Evolutionary conservation across 352 stramenopile genomes (phyloP), one percentile per base, ranked within the genome.

Genomic region (Phytophthora lateralis): DNA sequence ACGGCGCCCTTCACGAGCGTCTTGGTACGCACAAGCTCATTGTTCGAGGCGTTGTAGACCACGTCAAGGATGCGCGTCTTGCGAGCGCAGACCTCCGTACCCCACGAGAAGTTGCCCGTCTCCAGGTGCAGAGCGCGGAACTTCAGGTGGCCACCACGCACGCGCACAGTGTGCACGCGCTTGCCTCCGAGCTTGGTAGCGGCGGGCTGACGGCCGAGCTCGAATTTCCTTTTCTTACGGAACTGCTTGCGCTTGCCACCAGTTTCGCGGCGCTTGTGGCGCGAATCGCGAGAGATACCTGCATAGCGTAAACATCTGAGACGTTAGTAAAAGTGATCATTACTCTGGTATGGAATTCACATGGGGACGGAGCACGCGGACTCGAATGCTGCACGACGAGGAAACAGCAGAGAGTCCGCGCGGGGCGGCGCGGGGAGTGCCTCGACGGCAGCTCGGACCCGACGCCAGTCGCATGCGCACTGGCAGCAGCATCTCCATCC

Each of bases 11-110:
- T 99, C 47, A 99, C 98, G 29, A 99, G 84, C 27, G 98, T 99
- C 93, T 99, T 99, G 72, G 98, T 99, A 82, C 98, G 96, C 61
- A 99, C 98, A 65, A 99, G 90, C 77, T 99, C 98, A 90, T 99
- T 99, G 96, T 99, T 99, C 69, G 97, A 99, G 48, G 97, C 95
- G 83, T 99, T 99, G 97, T 99, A 99, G 21, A 98, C 93, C 21
- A 99, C 98, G 80, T 99, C 97, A 34, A 99, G 86, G 57, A 99
- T 98, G 95, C 97, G 96, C 50, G 98, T 98, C 93, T 99, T 99
- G 73, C 97, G 92, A 42, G 98, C 97, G 67, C 89, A 94, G 18
- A 97, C 95, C 81, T 99, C 97, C 61, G 95, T 98, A 70, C 97
- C 97, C 98, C 98, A 99, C 67, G 95, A 98, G 78, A 99, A 99